A percentile compares a stretch with the other conserved stretches of the same genome.
Evolutionary conservation across 805 yeast species (phyloP).

Genomic region (Starmerella geochares): DNA sequence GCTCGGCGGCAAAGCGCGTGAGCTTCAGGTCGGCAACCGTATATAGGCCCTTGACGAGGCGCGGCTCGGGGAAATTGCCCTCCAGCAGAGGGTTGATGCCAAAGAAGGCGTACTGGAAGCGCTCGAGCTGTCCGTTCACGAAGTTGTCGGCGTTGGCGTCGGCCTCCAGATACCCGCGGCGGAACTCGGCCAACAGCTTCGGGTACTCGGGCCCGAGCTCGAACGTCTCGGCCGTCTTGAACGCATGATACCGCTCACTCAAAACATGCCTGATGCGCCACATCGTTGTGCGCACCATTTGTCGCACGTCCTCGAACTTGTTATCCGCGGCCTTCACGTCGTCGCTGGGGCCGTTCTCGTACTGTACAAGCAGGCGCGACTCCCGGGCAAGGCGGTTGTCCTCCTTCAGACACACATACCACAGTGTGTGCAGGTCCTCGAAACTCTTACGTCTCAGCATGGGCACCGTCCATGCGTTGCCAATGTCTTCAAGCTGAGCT

Average conservation of each 20-base stretch:
- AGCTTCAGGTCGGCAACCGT: constrained; percentile 61
- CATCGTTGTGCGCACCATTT: constrained; percentile 51
- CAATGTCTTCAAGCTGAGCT: constrained; percentile 36
- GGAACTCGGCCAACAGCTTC: constrained; percentile 48
- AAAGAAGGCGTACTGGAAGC: constrained; percentile 71
- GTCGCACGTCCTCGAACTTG: constrained; percentile 32
- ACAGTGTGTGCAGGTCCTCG: constrained; percentile 80
- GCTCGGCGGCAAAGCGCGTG: constrained; percentile 38
- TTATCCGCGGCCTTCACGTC: constrained; percentile 22
- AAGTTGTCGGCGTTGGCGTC: constrained; percentile 47
- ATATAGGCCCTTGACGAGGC: constrained; percentile 57
- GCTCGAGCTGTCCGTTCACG: constrained; percentile 57
- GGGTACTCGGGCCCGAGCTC: constrained; percentile 34
- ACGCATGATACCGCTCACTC: constrained; percentile 71
- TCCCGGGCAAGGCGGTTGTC: constrained; percentile 73
- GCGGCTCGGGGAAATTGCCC: constrained; percentile 47
- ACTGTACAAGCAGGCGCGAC: constrained; percentile 43
- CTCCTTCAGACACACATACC: constrained; percentile 82
- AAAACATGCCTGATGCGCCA: constrained; percentile 76
- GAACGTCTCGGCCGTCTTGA: constrained; percentile 45
- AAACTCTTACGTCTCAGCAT: constrained; percentile 86
- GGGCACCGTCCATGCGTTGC: constrained; percentile 77
- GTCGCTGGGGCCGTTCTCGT: constrained; percentile 23
- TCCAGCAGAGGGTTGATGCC: constrained; percentile 70
- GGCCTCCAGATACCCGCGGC: constrained; percentile 44